These are phyloP conservation scores for Wickerhamiella vanderwaltii DNA, from an alignment of 805 yeast genomes.

Conservation along the genomic window DNA sequence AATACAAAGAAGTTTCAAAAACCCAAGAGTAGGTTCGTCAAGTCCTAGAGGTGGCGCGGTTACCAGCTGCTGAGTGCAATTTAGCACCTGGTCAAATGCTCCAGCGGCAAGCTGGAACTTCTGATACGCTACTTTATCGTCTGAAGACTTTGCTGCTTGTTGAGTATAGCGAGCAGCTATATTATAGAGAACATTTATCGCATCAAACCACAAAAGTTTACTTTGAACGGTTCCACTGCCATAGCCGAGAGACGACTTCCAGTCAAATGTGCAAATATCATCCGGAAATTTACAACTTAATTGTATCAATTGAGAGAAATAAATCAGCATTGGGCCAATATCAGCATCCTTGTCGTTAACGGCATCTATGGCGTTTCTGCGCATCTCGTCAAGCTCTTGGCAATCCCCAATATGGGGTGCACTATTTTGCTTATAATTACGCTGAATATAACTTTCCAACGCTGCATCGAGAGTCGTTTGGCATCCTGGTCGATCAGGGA, in stretches of 20 bases:
- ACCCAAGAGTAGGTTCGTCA: slow-evolving; percentile 37
- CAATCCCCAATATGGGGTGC: slow-evolving; percentile 33
- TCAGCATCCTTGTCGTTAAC: not conserved
- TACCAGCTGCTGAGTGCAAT: slow-evolving; percentile 20
- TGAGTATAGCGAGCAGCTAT: slow-evolving; percentile 53
- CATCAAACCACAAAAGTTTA: slow-evolving; percentile 47
- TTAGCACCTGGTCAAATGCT: slow-evolving; percentile 34
- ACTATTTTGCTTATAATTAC: slow-evolving; percentile 37
- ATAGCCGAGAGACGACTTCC: slow-evolving; percentile 61
- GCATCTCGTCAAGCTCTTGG: slow-evolving; percentile 23
- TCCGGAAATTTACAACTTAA: slow-evolving; percentile 45
- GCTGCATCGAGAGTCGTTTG: slow-evolving; percentile 3
- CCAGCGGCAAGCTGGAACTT: slow-evolving; percentile 66
- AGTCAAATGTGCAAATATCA: slow-evolving; percentile 47
- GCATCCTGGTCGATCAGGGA: slow-evolving; percentile 4
- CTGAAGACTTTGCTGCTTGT: slow-evolving; percentile 34
- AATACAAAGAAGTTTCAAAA: slow-evolving; percentile 43
- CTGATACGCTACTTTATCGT: slow-evolving; percentile 48
- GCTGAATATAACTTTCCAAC: slow-evolving; percentile 34
- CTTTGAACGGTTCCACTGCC: slow-evolving; percentile 36
- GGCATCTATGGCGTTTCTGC: slow-evolving; percentile 20
- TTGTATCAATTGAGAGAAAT: slow-evolving; percentile 13
- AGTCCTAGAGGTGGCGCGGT: slow-evolving; percentile 34
- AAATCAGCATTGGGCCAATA: slow-evolving; percentile 8
- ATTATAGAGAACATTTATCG: slow-evolving; percentile 51